These are phyloP conservation scores for Trichoderma sp. DNA, from an alignment of 2,329 filamentous ascomycete genomes.

Conservation along the genomic window DNA sequence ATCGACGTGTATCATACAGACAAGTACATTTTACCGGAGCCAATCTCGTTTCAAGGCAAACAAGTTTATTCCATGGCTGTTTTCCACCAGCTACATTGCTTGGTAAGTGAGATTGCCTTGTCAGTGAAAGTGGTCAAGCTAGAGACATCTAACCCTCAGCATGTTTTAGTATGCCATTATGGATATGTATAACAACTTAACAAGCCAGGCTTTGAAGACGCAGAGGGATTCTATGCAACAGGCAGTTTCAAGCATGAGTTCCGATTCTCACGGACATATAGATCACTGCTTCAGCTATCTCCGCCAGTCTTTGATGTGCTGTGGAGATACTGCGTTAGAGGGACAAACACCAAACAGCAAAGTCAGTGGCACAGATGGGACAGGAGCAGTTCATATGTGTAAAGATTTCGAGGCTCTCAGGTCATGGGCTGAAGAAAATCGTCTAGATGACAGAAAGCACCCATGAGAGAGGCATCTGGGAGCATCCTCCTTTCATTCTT, in stretches of 20 bases:
- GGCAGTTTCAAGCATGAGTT: not conserved
- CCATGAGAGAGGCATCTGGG: not conserved
- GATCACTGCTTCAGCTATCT: constrained; percentile 15
- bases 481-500: not conserved
- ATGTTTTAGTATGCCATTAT: not conserved
- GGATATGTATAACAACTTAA: constrained; percentile 16
- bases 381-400: constrained; percentile 11
- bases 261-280: not conserved
- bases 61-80: constrained; percentile 7
- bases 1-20: not conserved
- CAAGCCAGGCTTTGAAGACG: not conserved
- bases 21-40: not conserved
- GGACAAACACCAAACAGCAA: not conserved
- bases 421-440: constrained; percentile 3
- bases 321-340: constrained; percentile 13
- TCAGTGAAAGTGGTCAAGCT: no score
- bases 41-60: not conserved
- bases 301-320: constrained; percentile 6
- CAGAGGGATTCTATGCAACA: not conserved
- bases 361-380: constrained; percentile 6
- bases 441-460: not conserved
- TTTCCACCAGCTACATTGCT: constrained; percentile 18
- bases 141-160: not conserved
- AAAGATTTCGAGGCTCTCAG: constrained; percentile 6
- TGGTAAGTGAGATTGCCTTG: not conserved